These are phyloP conservation scores for Perilla frutescens DNA, from an alignment of 257 asterid genomes.

Conservation along the genomic window DNA sequence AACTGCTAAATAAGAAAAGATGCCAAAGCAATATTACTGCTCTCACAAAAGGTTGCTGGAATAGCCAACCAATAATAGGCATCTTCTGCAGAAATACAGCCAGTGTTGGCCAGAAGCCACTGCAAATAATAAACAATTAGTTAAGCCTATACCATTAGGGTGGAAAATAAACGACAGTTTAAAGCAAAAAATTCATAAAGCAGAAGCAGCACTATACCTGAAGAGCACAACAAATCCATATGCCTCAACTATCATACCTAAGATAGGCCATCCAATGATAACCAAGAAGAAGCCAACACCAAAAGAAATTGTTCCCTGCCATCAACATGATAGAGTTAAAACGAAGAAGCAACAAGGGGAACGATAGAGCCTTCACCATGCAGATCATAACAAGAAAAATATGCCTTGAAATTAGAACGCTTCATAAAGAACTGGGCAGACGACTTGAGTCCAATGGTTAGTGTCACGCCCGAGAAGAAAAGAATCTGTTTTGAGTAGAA, in stretches of 20 bases:
- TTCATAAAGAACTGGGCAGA: slow-evolving; percentile 90
- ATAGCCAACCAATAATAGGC: slow-evolving; percentile 88
- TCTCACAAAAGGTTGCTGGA: slow-evolving; percentile 92
- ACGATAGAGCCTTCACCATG: neutral
- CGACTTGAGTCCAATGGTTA: slow-evolving; percentile 89
- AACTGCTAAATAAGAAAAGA: slow-evolving; percentile 16
- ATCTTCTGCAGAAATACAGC: slow-evolving; percentile 93
- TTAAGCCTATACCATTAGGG: slow-evolving; percentile 27
- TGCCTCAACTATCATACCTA: slow-evolving; percentile 95
- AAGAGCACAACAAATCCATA: slow-evolving; percentile 94
- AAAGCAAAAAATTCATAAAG: neutral
- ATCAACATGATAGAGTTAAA: slow-evolving; percentile 31
- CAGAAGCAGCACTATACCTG: slow-evolving; percentile 55
- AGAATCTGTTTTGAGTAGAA: slow-evolving; percentile 71
- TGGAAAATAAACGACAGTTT: slow-evolving; percentile 17
- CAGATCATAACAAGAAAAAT: neutral
- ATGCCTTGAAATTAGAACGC: slow-evolving; percentile 86
- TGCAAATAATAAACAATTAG: slow-evolving; percentile 47
- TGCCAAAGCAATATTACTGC: slow-evolving; percentile 63
- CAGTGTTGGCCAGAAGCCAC: slow-evolving; percentile 99
- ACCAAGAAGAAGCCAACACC: slow-evolving; percentile 86
- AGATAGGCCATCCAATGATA: slow-evolving; percentile 89
- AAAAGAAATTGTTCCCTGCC: slow-evolving; percentile 79
- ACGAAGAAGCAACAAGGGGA: slow-evolving; percentile 19
- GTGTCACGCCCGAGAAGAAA: slow-evolving; percentile 88